Evolutionary conservation across 352 stramenopile genomes (phyloP).

Genomic region (Globisporangium recalcitrans): DNA sequence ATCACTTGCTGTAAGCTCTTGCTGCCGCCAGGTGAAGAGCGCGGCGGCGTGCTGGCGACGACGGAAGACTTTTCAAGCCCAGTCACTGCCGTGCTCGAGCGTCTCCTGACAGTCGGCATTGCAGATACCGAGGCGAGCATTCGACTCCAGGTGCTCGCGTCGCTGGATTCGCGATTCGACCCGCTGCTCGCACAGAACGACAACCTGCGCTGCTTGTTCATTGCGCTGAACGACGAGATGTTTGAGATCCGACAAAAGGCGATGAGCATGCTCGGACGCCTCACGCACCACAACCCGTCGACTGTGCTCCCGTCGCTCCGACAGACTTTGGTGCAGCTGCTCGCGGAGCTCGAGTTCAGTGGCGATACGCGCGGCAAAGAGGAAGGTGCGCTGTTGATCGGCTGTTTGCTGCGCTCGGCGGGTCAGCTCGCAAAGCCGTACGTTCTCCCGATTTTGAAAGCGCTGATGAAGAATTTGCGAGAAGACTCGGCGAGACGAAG

Average conservation of each 20-base stretch:
- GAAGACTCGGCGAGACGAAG: constrained; percentile 69
- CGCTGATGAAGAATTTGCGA: constrained; percentile 84
- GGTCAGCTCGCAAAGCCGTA: constrained; percentile 79
- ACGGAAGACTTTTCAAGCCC: constrained; percentile 69
- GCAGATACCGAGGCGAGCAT: constrained; percentile 85
- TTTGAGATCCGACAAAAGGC: constrained; percentile 86
- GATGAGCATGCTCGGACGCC: constrained; percentile 81
- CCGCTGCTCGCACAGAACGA: constrained; percentile 75
- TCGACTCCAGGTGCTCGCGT: constrained; percentile 71
- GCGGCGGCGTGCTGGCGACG: constrained; percentile 37
- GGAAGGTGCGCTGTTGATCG: constrained; percentile 76
- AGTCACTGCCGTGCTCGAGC: constrained; percentile 72
- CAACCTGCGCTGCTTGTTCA: constrained; percentile 83
- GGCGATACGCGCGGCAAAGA: constrained; percentile 78
- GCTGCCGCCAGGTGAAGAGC: constrained; percentile 62
- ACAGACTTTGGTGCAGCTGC: constrained; percentile 81
- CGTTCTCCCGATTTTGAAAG: constrained; percentile 78
- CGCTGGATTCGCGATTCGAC: constrained; percentile 78
- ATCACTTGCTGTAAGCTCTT: constrained; percentile 86
- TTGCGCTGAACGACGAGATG: constrained; percentile 82
- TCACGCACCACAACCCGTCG: constrained; percentile 84
- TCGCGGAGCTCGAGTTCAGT: constrained; percentile 83
- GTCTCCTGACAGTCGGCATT: constrained; percentile 79
- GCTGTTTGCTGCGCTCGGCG: constrained; percentile 72
- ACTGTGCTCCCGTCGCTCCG: constrained; percentile 76